These are phyloP conservation scores for Choiromyces venosus DNA, from an alignment of 495 filamentous ascomycete genomes.

Conservation along the genomic window DNA sequence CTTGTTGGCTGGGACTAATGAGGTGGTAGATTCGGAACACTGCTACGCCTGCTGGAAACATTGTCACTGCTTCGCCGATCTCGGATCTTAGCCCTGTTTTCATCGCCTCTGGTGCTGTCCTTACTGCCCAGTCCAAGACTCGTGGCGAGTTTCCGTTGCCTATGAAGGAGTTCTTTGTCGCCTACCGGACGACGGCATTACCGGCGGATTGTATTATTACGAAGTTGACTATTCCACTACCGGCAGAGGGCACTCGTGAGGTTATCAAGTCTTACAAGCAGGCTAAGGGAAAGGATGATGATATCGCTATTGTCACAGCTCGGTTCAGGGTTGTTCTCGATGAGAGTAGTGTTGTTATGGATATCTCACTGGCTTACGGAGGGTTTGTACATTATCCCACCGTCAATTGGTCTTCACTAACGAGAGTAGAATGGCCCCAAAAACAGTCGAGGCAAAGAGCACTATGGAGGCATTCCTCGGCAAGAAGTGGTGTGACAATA, in stretches of 20 bases:
- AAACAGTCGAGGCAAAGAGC: conserved; percentile 74
- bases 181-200: conserved; percentile 44
- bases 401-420: conserved; percentile 19
- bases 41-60: conserved; percentile 46
- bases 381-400: conserved; percentile 44
- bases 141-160: conserved; percentile 39
- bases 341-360: conserved; percentile 55
- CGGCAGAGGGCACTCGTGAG: conserved; percentile 51
- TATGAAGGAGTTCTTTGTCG: conserved; percentile 43
- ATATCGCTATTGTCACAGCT: conserved; percentile 91
- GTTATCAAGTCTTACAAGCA: conserved; percentile 84
- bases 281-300: conserved; percentile 91
- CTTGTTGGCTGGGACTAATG: neutral
- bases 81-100: conserved; percentile 47
- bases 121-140: conserved; percentile 37
- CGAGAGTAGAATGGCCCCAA: conserved; percentile 63
- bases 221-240: conserved; percentile 47
- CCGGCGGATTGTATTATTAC: conserved; percentile 46
- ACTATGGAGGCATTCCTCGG: conserved; percentile 65
- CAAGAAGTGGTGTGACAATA: conserved; percentile 70
- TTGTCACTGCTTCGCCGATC: conserved; percentile 46
- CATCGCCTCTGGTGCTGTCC: conserved; percentile 41
- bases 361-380: conserved; percentile 75
- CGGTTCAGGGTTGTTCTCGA: conserved; percentile 66
- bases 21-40: conserved; percentile 43